These are phyloP conservation scores for Posidonia australis DNA, from an alignment of 106 monocot genomes.

Conservation along the genomic window DNA sequence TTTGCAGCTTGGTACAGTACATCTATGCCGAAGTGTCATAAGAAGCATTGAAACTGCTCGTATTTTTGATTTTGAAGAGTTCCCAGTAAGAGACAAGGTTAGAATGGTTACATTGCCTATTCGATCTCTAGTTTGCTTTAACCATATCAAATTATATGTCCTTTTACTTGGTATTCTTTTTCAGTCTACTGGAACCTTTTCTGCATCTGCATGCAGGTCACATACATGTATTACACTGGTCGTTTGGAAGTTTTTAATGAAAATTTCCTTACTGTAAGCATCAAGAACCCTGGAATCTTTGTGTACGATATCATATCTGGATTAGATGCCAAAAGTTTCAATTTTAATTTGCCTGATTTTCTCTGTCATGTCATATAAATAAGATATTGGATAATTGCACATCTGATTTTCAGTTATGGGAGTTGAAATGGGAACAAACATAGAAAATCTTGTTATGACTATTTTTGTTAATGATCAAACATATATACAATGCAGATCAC, in stretches of 20 bases:
- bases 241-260: conserved; percentile 93
- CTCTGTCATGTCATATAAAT: no score
- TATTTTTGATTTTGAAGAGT: conserved; percentile 95
- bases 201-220: conserved; percentile 37
- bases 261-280: conserved; percentile 75
- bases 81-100: conserved; percentile 83
- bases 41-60: conserved; percentile 95
- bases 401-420: no score
- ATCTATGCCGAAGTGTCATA: conserved; percentile 87
- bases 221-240: conserved; percentile 97
- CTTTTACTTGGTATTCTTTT: neutral
- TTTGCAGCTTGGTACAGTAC: conserved; percentile 90
- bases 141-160: neutral
- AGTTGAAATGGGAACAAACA: no score
- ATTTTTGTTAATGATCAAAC: no score
- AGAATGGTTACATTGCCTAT: neutral
- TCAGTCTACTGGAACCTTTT: conserved; percentile 4
- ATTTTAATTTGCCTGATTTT: neutral
- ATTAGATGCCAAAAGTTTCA: neutral
- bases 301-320: neutral
- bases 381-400: no score
- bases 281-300: neutral
- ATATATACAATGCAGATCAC: no score
- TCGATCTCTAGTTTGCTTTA: neutral
- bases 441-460: no score